These are phyloP conservation scores for Pichia eremophila DNA, from an alignment of 805 yeast genomes.

Conservation along the genomic window DNA sequence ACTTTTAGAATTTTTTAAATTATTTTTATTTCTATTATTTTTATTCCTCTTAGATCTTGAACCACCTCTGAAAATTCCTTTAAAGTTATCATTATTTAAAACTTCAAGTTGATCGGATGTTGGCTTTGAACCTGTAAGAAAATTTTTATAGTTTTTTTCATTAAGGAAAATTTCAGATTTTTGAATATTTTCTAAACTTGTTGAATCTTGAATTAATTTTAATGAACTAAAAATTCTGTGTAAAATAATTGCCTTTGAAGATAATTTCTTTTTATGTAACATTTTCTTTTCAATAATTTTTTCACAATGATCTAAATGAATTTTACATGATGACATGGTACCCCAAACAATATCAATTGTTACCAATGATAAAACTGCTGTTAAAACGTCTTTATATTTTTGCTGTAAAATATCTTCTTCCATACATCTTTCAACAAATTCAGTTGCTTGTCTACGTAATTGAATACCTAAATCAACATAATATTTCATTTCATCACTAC, in stretches of 20 bases:
- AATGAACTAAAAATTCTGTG: constrained; percentile 73
- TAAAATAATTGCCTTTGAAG: constrained; percentile 66
- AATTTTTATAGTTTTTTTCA: constrained; percentile 26
- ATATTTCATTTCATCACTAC: constrained; percentile 58
- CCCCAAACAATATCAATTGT: constrained; percentile 89
- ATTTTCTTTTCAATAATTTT: constrained; percentile 62
- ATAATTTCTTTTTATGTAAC: constrained; percentile 52
- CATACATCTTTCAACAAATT: constrained; percentile 52
- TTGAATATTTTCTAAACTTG: constrained; percentile 35
- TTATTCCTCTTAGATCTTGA: constrained; percentile 1
- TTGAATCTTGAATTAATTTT: constrained; percentile 69
- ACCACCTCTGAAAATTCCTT: constrained; percentile 18
- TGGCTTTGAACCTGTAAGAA: constrained; percentile 24
- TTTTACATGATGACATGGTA: constrained; percentile 74
- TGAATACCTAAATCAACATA: constrained; percentile 66
- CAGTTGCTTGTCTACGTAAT: constrained; percentile 64
- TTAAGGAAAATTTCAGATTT: constrained; percentile 28
- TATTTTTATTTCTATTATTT: neutral
- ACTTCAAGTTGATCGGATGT: constrained; percentile 20
- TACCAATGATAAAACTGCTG: constrained; percentile 79
- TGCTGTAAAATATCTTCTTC: constrained; percentile 43
- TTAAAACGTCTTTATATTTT: constrained; percentile 74
- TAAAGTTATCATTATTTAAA: constrained; percentile 15
- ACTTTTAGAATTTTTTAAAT: neutral
- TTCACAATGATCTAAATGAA: constrained; percentile 70